Evolutionary conservation across 352 stramenopile species (phyloP), one percentile per base, ranked within the genome.

Genomic region (Phytophthora pseudosyringae): DNA sequence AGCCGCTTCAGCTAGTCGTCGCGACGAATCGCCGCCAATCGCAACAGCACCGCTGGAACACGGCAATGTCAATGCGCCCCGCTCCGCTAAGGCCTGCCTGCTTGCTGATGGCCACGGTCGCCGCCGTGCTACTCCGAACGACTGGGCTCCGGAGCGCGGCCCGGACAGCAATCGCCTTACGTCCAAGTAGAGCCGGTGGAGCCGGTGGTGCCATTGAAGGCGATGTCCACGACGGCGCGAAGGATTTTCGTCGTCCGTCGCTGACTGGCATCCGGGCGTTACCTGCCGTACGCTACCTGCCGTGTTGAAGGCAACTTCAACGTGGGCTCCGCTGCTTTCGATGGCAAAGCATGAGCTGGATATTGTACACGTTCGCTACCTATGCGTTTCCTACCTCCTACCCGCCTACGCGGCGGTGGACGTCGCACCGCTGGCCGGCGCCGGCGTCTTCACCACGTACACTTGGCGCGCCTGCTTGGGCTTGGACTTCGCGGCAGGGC

Each of bases 391-490:
- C 59, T 69, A 47, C 6, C 12, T 44, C 16, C 18, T 55, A 52
- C 18, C 35, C 44, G 62, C 16, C 47, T 65, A 71, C 25, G 54
- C 66, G 26, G 67, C 62, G 32, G 50, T 69, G 33, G 57, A 69
- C 21, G 40, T 72, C 40, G 49, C 43, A 18, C 29, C 55, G 18
- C 32, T 58, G 31, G 46, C 18, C 25, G 71, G 40, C 10, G 64
- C 45, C 15, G 57, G 43, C 29, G 69, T 70, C 66, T 81, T 81
- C 28, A 66, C 66, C 51, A 81, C 69, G 62, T 81, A 81, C 43
- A 76, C 50, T 49, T 76, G 53, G 3, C 69, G 64, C 10, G 38
- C 32, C 47, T 73, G 65, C 28, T 77, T 74, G 25, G 55, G 15
- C 11, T 44, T 64, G 21, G 35, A 28, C 21, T 61, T 72, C 13